These are phyloP conservation scores for Pachysandra terminalis DNA, from an alignment of 164 flowering plant genomes.

Conservation along the genomic window DNA sequence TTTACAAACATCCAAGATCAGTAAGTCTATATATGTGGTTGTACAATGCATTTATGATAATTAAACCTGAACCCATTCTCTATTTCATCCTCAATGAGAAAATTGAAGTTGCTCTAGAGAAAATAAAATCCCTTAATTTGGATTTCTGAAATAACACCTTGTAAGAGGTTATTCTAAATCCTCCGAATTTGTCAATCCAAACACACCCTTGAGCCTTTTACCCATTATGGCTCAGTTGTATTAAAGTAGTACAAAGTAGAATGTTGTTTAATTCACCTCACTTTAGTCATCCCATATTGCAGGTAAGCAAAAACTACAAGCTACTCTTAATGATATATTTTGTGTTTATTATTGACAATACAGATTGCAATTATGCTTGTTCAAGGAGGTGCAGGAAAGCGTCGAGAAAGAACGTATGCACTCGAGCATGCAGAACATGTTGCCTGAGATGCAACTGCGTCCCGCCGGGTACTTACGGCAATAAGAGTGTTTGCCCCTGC, in stretches of 20 bases:
- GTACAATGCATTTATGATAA: background rate
- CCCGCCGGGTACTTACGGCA: constrained; percentile 76
- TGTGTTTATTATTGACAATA: background rate
- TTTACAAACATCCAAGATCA: constrained; percentile 27
- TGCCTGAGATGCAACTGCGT: constrained; percentile 69
- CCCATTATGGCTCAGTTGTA: no score
- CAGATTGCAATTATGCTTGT: constrained; percentile 58
- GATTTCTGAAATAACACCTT: no score
- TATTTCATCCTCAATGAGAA: background rate
- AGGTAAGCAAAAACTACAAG: background rate
- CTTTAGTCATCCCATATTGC: background rate
- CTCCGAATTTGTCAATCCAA: no score
- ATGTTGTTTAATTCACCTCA: background rate
- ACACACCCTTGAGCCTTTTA: no score
- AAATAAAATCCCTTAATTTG: no score
- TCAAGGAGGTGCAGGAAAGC: constrained; percentile 48
- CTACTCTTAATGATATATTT: background rate
- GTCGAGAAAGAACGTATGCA: constrained; percentile 54
- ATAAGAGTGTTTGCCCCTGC: constrained; percentile 57
- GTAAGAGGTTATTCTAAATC: no score
- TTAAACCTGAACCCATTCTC: background rate
- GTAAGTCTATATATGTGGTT: constrained; percentile 17
- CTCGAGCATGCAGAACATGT: constrained; percentile 56
- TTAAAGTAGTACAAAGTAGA: background rate
- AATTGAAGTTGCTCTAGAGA: no score